Evolutionary conservation across 2,329 filamentous ascomycete genomes (phyloP).

Genomic region (Colletotrichum acutatum): DNA sequence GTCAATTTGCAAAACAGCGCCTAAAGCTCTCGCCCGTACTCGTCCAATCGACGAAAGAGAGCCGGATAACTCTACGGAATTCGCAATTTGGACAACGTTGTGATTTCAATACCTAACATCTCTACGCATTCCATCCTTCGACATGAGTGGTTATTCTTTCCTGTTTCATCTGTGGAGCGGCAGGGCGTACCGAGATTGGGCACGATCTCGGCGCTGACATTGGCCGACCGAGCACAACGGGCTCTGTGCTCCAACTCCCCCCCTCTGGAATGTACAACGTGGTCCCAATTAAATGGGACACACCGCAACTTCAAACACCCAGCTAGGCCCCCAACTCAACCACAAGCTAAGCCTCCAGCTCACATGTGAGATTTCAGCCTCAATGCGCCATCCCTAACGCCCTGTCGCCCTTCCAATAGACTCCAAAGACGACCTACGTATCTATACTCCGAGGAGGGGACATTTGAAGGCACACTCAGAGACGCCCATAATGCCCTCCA

Average conservation of each 20-base stretch:
- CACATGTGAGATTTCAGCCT: not conserved
- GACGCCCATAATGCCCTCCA: constrained; percentile 20
- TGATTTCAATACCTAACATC: too few species aligned
- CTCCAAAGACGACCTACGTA: not conserved
- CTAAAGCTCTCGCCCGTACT: too few species aligned
- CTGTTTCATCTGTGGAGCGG: constrained; percentile 16
- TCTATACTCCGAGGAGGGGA: not conserved
- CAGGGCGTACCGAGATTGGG: constrained; percentile 31
- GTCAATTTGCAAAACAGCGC: too few species aligned
- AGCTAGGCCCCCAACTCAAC: not conserved
- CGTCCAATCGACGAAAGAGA: too few species aligned
- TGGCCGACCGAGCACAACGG: not conserved
- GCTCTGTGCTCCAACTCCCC: constrained; percentile 5
- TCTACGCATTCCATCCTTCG: too few species aligned
- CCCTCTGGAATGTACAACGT: constrained; percentile 24
- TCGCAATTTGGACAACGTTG: too few species aligned
- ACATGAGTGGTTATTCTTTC: constrained; percentile 19
- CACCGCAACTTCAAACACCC: constrained; percentile 23
- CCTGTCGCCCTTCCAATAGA: not conserved
- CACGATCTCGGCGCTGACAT: constrained; percentile 22
- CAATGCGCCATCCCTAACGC: constrained; percentile 5
- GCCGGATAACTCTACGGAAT: too few species aligned
- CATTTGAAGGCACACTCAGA: not conserved
- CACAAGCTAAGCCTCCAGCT: not conserved
- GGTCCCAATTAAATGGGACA: constrained; percentile 32